Evolutionary conservation across 768 basidiomycete genomes (phyloP).

Genomic region (Trametes cubensis): DNA sequence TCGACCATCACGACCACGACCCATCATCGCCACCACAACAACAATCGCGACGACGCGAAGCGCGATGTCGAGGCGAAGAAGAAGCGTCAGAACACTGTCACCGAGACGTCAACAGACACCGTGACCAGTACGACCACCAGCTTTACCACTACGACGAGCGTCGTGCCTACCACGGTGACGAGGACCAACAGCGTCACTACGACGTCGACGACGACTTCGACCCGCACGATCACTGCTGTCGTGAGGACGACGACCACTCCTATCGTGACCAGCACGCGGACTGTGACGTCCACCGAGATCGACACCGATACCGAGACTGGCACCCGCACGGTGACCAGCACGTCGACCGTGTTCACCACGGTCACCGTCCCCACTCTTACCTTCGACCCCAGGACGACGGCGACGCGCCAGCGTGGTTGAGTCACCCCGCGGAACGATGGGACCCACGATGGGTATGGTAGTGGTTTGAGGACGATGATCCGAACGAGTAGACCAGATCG

Average conservation of each 20-base stretch:
- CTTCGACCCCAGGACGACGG: slow-evolving; percentile 8
- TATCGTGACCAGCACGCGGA: background rate
- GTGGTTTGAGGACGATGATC: no score
- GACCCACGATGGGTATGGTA: no score
- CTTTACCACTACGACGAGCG: background rate
- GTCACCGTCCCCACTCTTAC: slow-evolving; percentile 5
- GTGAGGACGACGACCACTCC: background rate
- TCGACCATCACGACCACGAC: background rate
- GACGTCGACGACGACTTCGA: background rate
- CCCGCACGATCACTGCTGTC: background rate
- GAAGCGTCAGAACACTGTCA: background rate
- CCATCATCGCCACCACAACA: background rate
- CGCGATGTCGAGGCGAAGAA: background rate
- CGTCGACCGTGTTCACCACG: background rate
- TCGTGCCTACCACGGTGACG: background rate
- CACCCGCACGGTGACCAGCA: slow-evolving; percentile 12
- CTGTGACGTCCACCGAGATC: slow-evolving; percentile 5
- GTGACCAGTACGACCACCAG: background rate
- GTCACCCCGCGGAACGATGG: background rate
- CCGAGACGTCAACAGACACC: background rate
- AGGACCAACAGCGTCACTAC: background rate
- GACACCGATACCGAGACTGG: background rate
- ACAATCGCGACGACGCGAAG: background rate
- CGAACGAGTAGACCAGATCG: no score
- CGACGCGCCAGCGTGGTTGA: slow-evolving; percentile 7